Conservation (phyloP, 2,329 filamentous ascomycete species). For the Colletotrichum lentis region DNA sequence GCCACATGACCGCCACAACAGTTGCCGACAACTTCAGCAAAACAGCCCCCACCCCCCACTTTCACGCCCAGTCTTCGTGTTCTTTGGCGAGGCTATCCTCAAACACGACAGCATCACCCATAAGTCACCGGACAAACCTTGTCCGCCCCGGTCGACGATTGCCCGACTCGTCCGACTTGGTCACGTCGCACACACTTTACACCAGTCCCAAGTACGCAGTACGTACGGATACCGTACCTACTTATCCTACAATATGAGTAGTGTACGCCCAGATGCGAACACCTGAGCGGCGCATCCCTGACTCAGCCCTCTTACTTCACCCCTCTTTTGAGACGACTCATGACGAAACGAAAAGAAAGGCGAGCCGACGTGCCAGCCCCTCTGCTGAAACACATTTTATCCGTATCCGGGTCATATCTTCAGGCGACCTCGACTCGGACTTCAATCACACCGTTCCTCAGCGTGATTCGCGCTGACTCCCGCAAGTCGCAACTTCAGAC, state of each 20-base stretch:
- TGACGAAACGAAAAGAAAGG: constrained; percentile 30
- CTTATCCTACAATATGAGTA: not conserved
- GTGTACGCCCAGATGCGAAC: not conserved
- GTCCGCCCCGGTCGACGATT: constrained; percentile 1
- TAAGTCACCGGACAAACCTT: constrained; percentile 31
- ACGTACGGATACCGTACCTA: not conserved
- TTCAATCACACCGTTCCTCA: constrained; percentile 5
- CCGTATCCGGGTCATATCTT: not conserved
- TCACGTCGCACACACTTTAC: constrained; percentile 6
- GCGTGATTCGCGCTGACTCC: constrained; percentile 30
- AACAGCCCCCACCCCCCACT: not conserved
- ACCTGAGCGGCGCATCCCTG: constrained; percentile 2
- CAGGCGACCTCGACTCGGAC: constrained; percentile 9
- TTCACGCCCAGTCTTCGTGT: not conserved
- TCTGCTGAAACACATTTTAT: constrained; percentile 23
- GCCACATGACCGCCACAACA: not conserved
- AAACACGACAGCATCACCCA: constrained; percentile 13
- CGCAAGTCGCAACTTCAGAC: constrained; percentile 22
- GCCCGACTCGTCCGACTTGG: constrained; percentile 10
- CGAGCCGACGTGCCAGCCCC: constrained; percentile 27
- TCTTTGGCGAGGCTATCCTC: constrained; percentile 9
- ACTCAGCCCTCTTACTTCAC: constrained; percentile 5
- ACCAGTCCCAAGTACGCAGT: too few species aligned
- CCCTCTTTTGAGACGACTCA: not conserved
- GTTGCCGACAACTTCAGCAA: not conserved